phyloP scores from a whole-genome alignment of 768 basidiomycete species.

The Galerina sulciceps region DNA sequence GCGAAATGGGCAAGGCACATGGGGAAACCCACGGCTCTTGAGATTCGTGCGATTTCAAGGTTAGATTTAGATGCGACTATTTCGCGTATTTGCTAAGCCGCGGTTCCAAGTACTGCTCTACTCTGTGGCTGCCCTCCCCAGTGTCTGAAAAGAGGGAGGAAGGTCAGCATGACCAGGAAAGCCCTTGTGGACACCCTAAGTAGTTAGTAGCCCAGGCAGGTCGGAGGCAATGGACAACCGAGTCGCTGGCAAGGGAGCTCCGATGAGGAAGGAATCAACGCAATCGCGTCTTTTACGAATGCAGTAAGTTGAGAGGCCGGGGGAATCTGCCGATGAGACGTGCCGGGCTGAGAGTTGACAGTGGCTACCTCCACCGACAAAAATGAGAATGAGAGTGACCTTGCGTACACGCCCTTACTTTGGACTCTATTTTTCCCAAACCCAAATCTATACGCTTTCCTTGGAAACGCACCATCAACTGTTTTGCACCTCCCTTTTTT shows the following conservation, averaged over 20 bases:
- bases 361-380: slow-evolving; percentile 29
- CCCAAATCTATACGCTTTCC: slow-evolving; percentile 37
- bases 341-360: slow-evolving; percentile 16
- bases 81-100: slow-evolving; percentile 6
- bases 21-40: slow-evolving; percentile 1
- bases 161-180: too few species aligned
- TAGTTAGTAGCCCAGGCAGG: background rate
- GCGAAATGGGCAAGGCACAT: slow-evolving; percentile 9
- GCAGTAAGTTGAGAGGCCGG: slow-evolving; percentile 13
- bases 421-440: slow-evolving; percentile 12
- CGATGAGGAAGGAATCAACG: slow-evolving; percentile 40
- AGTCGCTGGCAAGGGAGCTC: slow-evolving; percentile 41
- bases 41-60: slow-evolving; percentile 7
- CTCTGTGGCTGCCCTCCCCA: background rate
- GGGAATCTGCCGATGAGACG: slow-evolving; percentile 38
- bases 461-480: slow-evolving; percentile 53
- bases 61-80: slow-evolving; percentile 9
- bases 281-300: slow-evolving; percentile 15
- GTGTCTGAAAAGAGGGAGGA: background rate
- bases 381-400: slow-evolving; percentile 19
- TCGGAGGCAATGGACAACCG: slow-evolving; percentile 39
- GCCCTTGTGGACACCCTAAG: background rate
- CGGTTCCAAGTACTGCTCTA: background rate
- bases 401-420: slow-evolving; percentile 27
- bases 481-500: slow-evolving; percentile 32